A percentile compares a stretch with the other conserved stretches of the same genome.
Evolutionary conservation across 2,329 filamentous ascomycete genomes (phyloP).

Genomic region (Alternaria sp.): DNA sequence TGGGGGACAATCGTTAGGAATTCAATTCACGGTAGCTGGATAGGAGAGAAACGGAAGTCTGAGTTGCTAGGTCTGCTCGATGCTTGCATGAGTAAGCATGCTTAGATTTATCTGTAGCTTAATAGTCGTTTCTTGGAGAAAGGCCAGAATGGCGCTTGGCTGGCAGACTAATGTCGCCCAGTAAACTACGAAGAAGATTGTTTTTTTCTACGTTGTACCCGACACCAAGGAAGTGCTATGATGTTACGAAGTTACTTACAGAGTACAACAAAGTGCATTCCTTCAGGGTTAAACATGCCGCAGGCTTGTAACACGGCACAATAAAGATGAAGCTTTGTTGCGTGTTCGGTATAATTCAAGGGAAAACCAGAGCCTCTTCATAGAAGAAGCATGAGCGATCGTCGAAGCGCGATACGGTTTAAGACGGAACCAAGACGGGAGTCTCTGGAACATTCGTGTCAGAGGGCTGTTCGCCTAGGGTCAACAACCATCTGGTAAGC

Average conservation of each 20-base stretch:
- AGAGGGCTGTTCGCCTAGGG: neutral
- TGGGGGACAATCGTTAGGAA: slow-evolving; percentile 71
- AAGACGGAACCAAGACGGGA: neutral
- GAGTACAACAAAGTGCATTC: neutral
- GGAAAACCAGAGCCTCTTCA: neutral
- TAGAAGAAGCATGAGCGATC: neutral
- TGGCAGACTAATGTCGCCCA: neutral
- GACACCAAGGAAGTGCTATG: neutral
- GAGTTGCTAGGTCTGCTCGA: slow-evolving; percentile 57
- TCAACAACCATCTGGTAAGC: neutral
- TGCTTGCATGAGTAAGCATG: slow-evolving; percentile 26
- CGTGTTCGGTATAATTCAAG: neutral
- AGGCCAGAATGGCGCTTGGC: neutral
- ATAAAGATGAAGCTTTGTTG: neutral
- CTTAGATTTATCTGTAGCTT: neutral
- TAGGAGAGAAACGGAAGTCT: slow-evolving; percentile 67
- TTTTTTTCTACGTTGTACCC: neutral
- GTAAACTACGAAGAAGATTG: neutral
- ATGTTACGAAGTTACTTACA: neutral
- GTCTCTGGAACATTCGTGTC: neutral
- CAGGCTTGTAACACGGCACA: neutral
- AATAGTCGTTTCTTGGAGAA: neutral
- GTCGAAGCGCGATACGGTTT: neutral
- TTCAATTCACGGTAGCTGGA: slow-evolving; percentile 75
- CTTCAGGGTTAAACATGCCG: neutral